These are phyloP conservation scores for Stachybotrys elegans DNA, from an alignment of 2,329 filamentous ascomycete species.

Conservation along the genomic window DNA sequence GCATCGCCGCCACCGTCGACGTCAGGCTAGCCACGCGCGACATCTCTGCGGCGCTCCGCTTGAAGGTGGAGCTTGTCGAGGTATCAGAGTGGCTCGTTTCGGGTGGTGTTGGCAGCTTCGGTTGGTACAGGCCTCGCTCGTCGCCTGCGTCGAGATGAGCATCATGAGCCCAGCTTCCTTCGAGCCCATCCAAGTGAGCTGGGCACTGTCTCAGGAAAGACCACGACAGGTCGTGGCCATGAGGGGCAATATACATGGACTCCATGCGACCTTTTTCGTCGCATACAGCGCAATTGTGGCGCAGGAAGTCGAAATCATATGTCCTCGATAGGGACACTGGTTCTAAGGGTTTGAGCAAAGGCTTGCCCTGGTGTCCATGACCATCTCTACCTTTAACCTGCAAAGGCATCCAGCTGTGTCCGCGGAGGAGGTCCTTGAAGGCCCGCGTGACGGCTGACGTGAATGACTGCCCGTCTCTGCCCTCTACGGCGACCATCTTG, in stretches of 20 bases:
- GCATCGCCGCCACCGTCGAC: constrained; percentile 11
- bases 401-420: constrained; percentile 52
- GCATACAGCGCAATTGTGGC: constrained; percentile 49
- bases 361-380: constrained; percentile 47
- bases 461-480: constrained; percentile 44
- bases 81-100: constrained; percentile 11
- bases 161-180: constrained; percentile 50
- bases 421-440: constrained; percentile 44
- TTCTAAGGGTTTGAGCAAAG: constrained; percentile 53
- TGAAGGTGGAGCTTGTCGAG: constrained; percentile 30
- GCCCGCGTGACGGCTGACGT: constrained; percentile 40
- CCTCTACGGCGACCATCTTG: constrained; percentile 49
- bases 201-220: constrained; percentile 42
- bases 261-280: constrained; percentile 50
- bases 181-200: constrained; percentile 46
- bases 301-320: constrained; percentile 48
- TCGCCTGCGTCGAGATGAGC: constrained; percentile 38
- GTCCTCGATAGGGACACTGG: constrained; percentile 12
- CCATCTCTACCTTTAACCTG: constrained; percentile 54
- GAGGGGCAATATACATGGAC: constrained; percentile 56
- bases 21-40: constrained; percentile 29
- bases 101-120: constrained; percentile 13
- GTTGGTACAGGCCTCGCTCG: constrained; percentile 14
- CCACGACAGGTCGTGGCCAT: constrained; percentile 51
- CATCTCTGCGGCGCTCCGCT: constrained; percentile 49